phyloP scores from a whole-genome alignment of 257 asterid species.

The Apocynum venetum region DNA sequence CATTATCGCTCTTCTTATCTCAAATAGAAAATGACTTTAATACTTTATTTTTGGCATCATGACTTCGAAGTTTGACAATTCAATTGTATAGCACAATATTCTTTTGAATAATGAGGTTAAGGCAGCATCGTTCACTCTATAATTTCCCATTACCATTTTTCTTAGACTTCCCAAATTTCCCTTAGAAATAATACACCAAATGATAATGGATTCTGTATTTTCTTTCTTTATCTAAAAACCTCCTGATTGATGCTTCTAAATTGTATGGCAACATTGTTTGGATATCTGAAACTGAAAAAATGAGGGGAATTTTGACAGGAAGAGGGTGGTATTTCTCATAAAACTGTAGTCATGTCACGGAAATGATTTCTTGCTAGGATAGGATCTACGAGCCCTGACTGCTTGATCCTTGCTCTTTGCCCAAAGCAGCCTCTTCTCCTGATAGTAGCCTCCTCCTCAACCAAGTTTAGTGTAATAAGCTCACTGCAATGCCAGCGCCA shows the following conservation, averaged over 20 bases:
- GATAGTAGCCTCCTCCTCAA: neutral
- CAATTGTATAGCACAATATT: constrained; percentile 17
- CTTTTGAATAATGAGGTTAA: constrained; percentile 3
- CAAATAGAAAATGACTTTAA: constrained; percentile 1
- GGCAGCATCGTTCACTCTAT: constrained; percentile 5
- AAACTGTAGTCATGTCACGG: too few relatives aligned
- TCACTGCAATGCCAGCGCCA: neutral
- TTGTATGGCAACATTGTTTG: neutral
- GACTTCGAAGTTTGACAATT: constrained; percentile 7
- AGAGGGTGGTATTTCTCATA: neutral
- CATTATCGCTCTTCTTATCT: neutral
- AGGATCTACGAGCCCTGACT: neutral
- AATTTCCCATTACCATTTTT: neutral
- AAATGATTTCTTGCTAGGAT: neutral
- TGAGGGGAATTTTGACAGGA: neutral
- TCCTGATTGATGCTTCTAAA: neutral
- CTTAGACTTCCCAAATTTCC: neutral
- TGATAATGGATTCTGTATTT: constrained; percentile 2
- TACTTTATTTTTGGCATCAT: neutral
- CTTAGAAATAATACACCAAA: neutral
- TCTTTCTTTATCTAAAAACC: neutral
- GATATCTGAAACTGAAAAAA: neutral
- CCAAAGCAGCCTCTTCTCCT: neutral
- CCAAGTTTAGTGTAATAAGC: neutral
- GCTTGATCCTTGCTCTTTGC: neutral